A percentile compares a stretch with the other conserved stretches of the same genome.
These are phyloP conservation scores for Cystoderma amianthinum DNA, from an alignment of 768 basidiomycete genomes.

Conservation along the genomic window DNA sequence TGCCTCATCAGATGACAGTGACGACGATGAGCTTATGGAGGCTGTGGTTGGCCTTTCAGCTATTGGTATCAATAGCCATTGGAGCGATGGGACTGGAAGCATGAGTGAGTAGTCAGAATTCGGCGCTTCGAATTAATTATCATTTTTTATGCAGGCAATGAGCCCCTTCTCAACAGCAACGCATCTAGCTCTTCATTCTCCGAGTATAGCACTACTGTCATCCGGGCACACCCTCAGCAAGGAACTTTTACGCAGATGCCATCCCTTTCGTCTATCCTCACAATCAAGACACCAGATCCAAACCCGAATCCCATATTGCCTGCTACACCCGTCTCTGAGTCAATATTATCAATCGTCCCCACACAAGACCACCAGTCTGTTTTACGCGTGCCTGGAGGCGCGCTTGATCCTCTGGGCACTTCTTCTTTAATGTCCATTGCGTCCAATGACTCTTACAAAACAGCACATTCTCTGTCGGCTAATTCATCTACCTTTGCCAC, in stretches of 20 bases:
- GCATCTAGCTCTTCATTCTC: slow-evolving; percentile 27
- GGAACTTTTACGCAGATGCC: slow-evolving; percentile 34
- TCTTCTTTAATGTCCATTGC: slow-evolving; percentile 50
- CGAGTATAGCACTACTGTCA: slow-evolving; percentile 66
- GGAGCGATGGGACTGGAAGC: slow-evolving; percentile 38
- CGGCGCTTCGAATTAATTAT: slow-evolving; percentile 7
- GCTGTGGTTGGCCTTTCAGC: slow-evolving; percentile 48
- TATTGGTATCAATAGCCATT: slow-evolving; percentile 41
- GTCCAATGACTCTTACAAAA: slow-evolving; percentile 58
- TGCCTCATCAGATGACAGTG: slow-evolving; percentile 44
- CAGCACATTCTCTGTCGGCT: slow-evolving; percentile 46
- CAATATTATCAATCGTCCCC: slow-evolving; percentile 14
- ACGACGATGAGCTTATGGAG: slow-evolving; percentile 64
- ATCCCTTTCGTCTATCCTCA: slow-evolving; percentile 67
- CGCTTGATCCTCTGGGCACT: slow-evolving; percentile 30
- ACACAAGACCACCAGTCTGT: slow-evolving; percentile 6
- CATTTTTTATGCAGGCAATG: slow-evolving; percentile 29
- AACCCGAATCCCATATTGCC: slow-evolving; percentile 36
- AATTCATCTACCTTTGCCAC: slow-evolving; percentile 59
- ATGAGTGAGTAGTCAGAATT: slow-evolving; percentile 3
- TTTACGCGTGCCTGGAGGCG: slow-evolving; percentile 6
- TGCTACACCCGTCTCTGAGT: slow-evolving; percentile 17
- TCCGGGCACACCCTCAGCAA: slow-evolving; percentile 41
- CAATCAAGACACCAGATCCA: slow-evolving; percentile 53
- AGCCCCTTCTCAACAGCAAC: slow-evolving; percentile 44